Evolutionary conservation across 2,329 filamentous ascomycete genomes (phyloP), one percentile per base, ranked within the genome.

Genomic region (Epichloe sp.): DNA sequence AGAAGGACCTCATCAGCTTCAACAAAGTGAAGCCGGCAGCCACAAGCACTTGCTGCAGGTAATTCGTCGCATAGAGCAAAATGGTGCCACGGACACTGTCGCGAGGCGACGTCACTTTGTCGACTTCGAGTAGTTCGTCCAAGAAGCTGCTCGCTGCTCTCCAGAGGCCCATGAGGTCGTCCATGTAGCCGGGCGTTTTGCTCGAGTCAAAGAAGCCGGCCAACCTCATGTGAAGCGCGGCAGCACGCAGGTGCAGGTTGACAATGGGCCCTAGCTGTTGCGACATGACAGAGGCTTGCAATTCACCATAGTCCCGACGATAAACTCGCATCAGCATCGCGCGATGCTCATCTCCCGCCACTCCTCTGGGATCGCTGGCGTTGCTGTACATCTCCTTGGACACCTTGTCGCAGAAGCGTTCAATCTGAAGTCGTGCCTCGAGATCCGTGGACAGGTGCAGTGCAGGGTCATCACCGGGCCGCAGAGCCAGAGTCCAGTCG

Each of bases 11-110:
- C 68, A 90, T 83, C 52, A 91, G 73, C 60, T 90, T 91, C 54
- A 90, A 74, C 46, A 93, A 70, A 1, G 85, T 82, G 59, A 89
- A 89, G 3, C 83, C 82, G 5, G 83, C 85, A 2, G 86, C 86
- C n/a, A 90, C 80, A 52, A 89, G 79, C 83, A 91, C 90, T 65
- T 91, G 86, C 62, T 88, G 82, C 49, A 91, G 79, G 65, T 90
- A 90, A 63, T 85, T 88, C 56, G 79, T 83, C 26, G 81, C 78
- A 59, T 85, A 83, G 47, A 77, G 76, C 31, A 88, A 70, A 47
- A 84, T 75, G 47, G 75, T 74, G 7, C 78, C 74, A 49, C 68
- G 68, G 37, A 66, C 69, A 46, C 68, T 65, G 35, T 75, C 72
- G 40, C 68, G 68, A 2, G 71, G 68, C 11, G 72, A 73, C 3